phyloP scores from a whole-genome alignment of 1,284 basidiomycete genomes.

The Moniliophthora roreri region DNA sequence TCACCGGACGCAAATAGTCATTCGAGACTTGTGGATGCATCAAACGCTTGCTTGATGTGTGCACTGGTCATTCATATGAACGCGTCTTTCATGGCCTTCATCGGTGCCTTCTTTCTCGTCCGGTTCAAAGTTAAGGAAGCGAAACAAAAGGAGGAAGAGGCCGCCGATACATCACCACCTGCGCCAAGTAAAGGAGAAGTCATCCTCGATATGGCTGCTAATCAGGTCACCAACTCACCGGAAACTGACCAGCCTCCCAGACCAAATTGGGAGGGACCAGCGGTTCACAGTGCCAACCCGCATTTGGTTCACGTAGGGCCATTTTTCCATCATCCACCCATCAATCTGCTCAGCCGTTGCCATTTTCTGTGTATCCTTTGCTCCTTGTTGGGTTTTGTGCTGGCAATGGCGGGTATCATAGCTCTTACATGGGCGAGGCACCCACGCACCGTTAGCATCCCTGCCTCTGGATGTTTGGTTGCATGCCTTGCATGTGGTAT shows the following conservation, averaged over 20 bases:
- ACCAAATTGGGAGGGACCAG: not conserved
- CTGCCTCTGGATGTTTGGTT: constrained; percentile 40
- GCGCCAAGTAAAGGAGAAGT: constrained; percentile 19
- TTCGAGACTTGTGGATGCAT: constrained; percentile 28
- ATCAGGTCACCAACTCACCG: constrained; percentile 22
- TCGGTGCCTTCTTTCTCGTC: constrained; percentile 57
- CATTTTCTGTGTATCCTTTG: constrained; percentile 50
- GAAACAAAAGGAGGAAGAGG: constrained; percentile 37
- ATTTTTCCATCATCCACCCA: constrained; percentile 36
- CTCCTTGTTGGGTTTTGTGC: constrained; percentile 49
- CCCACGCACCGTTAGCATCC: constrained; percentile 40
- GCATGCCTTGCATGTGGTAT: constrained; percentile 31
- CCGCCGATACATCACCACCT: constrained; percentile 7
- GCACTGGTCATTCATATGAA: constrained; percentile 53
- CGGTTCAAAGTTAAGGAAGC: constrained; percentile 54
- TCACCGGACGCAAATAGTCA: constrained; percentile 23
- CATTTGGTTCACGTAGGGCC: constrained; percentile 46
- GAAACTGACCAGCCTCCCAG: not conserved
- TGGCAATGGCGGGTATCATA: constrained; percentile 52
- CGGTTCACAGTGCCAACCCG: constrained; percentile 39
- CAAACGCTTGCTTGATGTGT: constrained; percentile 48
- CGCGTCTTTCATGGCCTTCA: constrained; percentile 58
- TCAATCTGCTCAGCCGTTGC: constrained; percentile 46
- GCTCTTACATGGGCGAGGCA: constrained; percentile 51
- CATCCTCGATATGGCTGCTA: constrained; percentile 21